Base-by-base conservation (phyloP, 768 basidiomycete species). In the Naganishia friedmannii region DNA sequence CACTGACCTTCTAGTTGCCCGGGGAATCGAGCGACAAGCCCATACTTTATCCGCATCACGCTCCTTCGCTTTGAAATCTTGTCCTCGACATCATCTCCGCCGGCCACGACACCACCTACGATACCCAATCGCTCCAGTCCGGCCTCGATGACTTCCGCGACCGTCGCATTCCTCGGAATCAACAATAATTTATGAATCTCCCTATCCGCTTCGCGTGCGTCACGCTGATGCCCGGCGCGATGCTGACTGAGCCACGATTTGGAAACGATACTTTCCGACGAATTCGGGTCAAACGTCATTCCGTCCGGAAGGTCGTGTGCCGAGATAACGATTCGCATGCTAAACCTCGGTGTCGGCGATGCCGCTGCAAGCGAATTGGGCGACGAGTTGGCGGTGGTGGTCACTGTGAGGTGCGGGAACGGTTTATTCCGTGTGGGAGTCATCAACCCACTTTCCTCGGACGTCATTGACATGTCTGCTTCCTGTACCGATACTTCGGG, bases 21-120 rank as follows among this genome's bases (percentile, higher is more conserved):
- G 73, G 48, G 48, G 23, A 86, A 83, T 28, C 75, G 69, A 0
- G 88, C 86, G 13, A 85, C 84, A 67, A 99, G 82, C n/a, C 86
- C 86, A 79, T 98, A 98, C 67, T 92, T 85, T 42, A 97, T 90
- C 69, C 91, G 85, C 10, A 86, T 81, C 8, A 86, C 84, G 68
- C 92, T 95, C 73, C 89, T 85, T 70, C 93, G 84, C 82, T 93
- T 92, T 8, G 86, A 84, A 39, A 88, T 83, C 78, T 95, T 93
- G 78, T 97, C 95, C 81, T 99, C 96, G 0, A 99, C 87, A 76
- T 97, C 95, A 79, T 99, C 96, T 0, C 96, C 96, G 1, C 96
- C 96, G 79, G 97, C 94, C 2, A 98, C 95, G 1, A 99, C 93
- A n/a, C 94, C 96, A 46, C 96, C 95, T 42, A 87, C 83, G 68